These are phyloP conservation scores for Alternaria solani DNA, from an alignment of 2,329 filamentous ascomycete species.

Conservation along the genomic window DNA sequence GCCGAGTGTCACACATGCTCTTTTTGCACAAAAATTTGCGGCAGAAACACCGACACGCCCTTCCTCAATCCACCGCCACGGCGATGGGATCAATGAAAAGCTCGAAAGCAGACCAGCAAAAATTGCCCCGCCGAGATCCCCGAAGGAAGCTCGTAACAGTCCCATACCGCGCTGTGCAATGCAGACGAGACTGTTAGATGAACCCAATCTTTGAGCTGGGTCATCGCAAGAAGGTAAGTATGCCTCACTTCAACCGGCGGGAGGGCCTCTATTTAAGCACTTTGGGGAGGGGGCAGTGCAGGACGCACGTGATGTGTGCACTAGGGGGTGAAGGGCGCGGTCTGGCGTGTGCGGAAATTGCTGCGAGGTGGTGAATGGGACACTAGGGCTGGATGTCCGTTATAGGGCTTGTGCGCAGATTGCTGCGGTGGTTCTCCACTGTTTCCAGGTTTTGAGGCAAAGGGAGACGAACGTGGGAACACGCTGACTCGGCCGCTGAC, in stretches of 20 bases:
- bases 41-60: conserved; percentile 16
- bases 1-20: no score
- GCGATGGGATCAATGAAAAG: conserved; percentile 51
- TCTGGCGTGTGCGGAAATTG: conserved; percentile 7
- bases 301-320: background rate
- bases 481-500: no score
- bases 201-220: conserved; percentile 44
- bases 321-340: background rate
- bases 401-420: conserved; percentile 8
- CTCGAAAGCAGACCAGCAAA: conserved; percentile 35
- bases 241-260: conserved; percentile 1
- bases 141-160: conserved; percentile 46
- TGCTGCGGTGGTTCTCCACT: background rate
- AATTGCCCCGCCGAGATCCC: conserved; percentile 47
- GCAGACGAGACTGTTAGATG: conserved; percentile 44
- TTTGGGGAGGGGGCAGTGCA: background rate
- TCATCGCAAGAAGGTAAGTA: conserved; percentile 48
- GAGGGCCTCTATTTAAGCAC: conserved; percentile 2
- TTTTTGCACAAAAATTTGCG: no score
- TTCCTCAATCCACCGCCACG: conserved; percentile 50
- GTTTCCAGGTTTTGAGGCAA: background rate
- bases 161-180: conserved; percentile 51
- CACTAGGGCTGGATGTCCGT: no score
- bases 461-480: no score
- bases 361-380: conserved; percentile 1